These are phyloP conservation scores for Ulvella scutata DNA, from an alignment of 139 green algal species.

Conservation along the genomic window DNA sequence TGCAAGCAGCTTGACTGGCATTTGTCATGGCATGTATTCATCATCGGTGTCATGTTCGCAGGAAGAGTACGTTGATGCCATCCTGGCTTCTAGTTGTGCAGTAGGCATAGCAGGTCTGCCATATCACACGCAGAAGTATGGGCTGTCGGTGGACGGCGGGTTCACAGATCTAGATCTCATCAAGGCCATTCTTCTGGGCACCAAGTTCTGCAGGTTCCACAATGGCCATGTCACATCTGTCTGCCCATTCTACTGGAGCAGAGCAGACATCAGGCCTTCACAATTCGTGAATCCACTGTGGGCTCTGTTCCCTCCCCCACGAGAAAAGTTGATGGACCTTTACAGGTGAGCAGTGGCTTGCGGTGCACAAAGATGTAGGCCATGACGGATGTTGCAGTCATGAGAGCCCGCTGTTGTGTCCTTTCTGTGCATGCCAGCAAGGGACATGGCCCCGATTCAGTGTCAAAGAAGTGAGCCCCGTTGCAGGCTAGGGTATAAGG, in stretches of 20 bases:
- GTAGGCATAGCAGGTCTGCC: not conserved
- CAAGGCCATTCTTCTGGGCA: slow-evolving; percentile 1
- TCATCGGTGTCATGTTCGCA: too few relatives aligned
- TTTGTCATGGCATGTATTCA: too few relatives aligned
- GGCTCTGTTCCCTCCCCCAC: slow-evolving; percentile 1
- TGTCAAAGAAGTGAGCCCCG: too few relatives aligned
- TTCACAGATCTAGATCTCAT: slow-evolving; percentile 1
- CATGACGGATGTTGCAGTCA: not conserved
- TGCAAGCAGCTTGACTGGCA: too few relatives aligned
- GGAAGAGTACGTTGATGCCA: not conserved
- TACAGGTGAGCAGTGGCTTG: not conserved
- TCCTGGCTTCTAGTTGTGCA: not conserved
- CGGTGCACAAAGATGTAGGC: not conserved
- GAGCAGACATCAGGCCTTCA: not conserved
- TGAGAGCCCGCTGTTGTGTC: too few relatives aligned
- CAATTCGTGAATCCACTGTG: not conserved
- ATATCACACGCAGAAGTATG: not conserved
- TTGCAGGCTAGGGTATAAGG: not conserved
- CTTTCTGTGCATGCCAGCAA: too few relatives aligned
- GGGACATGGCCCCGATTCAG: too few relatives aligned
- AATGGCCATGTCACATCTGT: not conserved
- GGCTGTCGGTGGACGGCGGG: slow-evolving; percentile 1
- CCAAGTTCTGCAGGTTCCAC: slow-evolving; percentile 6
- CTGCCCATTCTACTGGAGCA: slow-evolving; percentile 6
- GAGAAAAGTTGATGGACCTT: not conserved